A percentile compares a stretch with the other conserved stretches of the same genome.
These are phyloP conservation scores for Nidularia pulvinata DNA, from an alignment of 768 basidiomycete genomes.

Conservation along the genomic window DNA sequence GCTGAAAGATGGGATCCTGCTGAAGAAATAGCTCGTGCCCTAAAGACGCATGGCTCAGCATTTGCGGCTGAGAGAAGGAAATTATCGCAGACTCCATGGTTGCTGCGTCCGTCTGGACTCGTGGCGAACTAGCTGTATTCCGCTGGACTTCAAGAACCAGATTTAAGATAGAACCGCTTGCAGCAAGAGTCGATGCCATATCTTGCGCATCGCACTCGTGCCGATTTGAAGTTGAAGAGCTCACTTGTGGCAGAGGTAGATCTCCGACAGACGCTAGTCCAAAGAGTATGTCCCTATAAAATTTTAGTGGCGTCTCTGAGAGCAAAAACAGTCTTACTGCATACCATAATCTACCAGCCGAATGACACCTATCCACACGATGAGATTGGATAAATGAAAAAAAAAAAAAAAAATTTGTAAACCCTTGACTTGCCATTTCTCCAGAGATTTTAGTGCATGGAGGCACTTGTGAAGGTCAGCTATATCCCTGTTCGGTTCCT, in stretches of 20 bases:
- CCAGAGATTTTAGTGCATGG: slow-evolving; percentile 40
- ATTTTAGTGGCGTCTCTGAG: slow-evolving; percentile 7
- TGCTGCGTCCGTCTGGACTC: slow-evolving; percentile 16
- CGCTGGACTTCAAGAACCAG: slow-evolving; percentile 16
- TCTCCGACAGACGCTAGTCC: slow-evolving; percentile 74
- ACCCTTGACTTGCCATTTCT: slow-evolving; percentile 16
- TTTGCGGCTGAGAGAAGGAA: slow-evolving; percentile 4
- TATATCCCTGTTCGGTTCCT: slow-evolving; percentile 55
- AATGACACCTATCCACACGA: slow-evolving; percentile 25
- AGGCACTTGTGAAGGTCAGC: slow-evolving; percentile 68
- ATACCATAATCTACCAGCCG: slow-evolving; percentile 45
- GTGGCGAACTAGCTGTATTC: slow-evolving; percentile 32
- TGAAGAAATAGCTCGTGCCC: background rate
- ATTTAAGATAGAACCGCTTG: background rate
- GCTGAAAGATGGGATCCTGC: no score
- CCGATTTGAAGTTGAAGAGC: slow-evolving; percentile 50
- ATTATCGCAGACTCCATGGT: background rate
- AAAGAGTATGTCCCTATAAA: slow-evolving; percentile 68
- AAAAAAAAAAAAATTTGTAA: background rate
- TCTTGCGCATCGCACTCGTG: slow-evolving; percentile 63
- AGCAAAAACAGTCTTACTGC: background rate
- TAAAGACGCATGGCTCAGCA: background rate
- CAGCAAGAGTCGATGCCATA: slow-evolving; percentile 20
- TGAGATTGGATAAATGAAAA: background rate
- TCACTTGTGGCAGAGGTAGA: slow-evolving; percentile 60